Evolutionary conservation across 2,329 filamentous ascomycete genomes (phyloP).

Genomic region (Ophiostoma sp.): DNA sequence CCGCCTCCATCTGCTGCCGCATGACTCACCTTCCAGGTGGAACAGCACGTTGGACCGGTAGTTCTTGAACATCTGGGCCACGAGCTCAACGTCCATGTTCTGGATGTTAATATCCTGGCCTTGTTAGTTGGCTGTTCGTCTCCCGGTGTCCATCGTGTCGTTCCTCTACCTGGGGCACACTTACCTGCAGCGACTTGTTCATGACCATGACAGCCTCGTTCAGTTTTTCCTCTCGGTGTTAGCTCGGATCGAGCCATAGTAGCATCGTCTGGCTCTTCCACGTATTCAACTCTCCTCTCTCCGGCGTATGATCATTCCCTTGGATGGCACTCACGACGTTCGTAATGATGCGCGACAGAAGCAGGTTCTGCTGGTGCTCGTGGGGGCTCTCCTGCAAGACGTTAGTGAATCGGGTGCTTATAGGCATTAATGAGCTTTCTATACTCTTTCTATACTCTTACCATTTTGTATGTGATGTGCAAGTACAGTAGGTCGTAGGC

Average conservation of each 20-base stretch:
- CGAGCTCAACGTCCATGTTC: conserved; percentile 97
- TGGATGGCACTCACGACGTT: conserved; percentile 71
- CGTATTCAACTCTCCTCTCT: too few relatives aligned
- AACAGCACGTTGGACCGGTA: conserved; percentile 98
- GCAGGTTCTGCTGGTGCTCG: conserved; percentile 86
- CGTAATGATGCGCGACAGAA: conserved; percentile 91
- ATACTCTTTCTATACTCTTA: too few relatives aligned
- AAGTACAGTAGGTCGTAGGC: neutral
- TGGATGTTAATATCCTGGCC: conserved; percentile 89
- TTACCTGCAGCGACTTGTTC: conserved; percentile 84
- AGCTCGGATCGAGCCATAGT: neutral
- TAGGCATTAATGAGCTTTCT: neutral
- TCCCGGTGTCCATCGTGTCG: neutral
- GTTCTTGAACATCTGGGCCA: conserved; percentile 99
- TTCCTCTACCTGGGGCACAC: conserved; percentile 16
- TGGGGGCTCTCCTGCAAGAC: conserved; percentile 76
- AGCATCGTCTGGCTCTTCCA: too few relatives aligned
- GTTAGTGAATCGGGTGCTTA: neutral
- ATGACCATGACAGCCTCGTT: conserved; percentile 90
- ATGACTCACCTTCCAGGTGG: conserved; percentile 75
- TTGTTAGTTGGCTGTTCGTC: neutral
- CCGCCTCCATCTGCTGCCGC: neutral
- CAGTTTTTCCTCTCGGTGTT: conserved; percentile 70
- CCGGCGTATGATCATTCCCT: too few relatives aligned
- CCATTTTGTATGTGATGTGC: too few relatives aligned